phyloP scores from a whole-genome alignment of 768 basidiomycete species.

The Tylopilus intermedius region DNA sequence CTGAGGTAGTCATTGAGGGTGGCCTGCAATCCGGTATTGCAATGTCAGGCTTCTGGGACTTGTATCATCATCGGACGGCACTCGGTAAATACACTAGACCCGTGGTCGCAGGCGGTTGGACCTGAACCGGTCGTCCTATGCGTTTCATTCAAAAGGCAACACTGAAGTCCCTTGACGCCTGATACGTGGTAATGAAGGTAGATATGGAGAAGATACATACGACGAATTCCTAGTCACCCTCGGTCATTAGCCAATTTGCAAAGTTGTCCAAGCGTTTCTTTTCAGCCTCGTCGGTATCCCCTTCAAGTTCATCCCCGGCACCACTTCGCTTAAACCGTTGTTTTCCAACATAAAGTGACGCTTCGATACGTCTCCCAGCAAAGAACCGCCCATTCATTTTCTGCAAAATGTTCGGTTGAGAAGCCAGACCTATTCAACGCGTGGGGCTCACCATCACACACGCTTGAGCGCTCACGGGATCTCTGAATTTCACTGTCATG shows the following conservation, averaged over 20 bases:
- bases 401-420: slow-evolving; percentile 34
- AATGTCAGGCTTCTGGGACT: not conserved
- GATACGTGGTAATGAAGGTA: not conserved
- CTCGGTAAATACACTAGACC: too few relatives aligned
- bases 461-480: slow-evolving; percentile 87
- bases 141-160: not conserved
- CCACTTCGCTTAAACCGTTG: slow-evolving; percentile 79
- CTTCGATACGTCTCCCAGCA: slow-evolving; percentile 76
- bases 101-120: too few relatives aligned
- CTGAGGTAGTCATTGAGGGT: too few relatives aligned
- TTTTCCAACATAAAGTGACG: slow-evolving; percentile 75
- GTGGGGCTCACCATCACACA: slow-evolving; percentile 67
- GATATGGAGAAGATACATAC: slow-evolving; percentile 5
- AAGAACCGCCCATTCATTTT: slow-evolving; percentile 96
- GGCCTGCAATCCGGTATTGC: too few relatives aligned
- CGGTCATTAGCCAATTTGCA: slow-evolving; percentile 79
- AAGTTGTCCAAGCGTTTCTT: slow-evolving; percentile 84
- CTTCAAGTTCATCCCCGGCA: slow-evolving; percentile 55
- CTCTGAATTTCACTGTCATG: slow-evolving; percentile 95
- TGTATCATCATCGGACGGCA: too few relatives aligned
- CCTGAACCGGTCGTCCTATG: not conserved
- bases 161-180: not conserved
- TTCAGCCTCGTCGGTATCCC: slow-evolving; percentile 68
- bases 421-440: not conserved
- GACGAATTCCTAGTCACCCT: slow-evolving; percentile 51